Percentiles rank a stretch among this genome's conserved stretches.
phyloP scores from a whole-genome alignment of 192 early-diverging fungal genomes.

The Pilobolus umbonatus region DNA sequence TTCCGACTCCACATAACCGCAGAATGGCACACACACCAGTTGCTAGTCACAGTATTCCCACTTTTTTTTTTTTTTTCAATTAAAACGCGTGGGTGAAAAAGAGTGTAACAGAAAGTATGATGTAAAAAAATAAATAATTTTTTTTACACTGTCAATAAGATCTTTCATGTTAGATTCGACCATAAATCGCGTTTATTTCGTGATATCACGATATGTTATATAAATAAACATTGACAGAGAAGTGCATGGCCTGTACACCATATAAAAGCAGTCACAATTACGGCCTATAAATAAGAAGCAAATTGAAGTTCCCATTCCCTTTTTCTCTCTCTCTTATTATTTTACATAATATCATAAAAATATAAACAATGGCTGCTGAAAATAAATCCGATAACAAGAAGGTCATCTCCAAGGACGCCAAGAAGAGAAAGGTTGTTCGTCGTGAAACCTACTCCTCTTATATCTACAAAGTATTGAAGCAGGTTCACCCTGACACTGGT shows the following conservation, averaged over 20 bases:
- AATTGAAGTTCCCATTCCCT: not conserved
- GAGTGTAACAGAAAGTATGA: not conserved
- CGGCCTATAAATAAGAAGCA: not conserved
- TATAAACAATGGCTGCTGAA: conserved; percentile 38
- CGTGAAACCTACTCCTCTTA: conserved; percentile 92
- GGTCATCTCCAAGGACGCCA: conserved; percentile 51
- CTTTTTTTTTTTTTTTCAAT: too few relatives aligned
- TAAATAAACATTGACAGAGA: too few relatives aligned
- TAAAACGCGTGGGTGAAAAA: not conserved
- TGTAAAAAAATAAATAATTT: not conserved
- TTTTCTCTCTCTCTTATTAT: conserved; percentile 25
- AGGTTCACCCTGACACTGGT: conserved; percentile 95
- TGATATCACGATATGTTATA: conserved; percentile 7
- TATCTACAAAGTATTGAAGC: conserved; percentile 97
- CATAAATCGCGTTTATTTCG: conserved; percentile 23
- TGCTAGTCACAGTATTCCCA: too few relatives aligned
- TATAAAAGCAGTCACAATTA: too few relatives aligned
- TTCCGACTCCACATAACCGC: too few relatives aligned
- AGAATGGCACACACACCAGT: too few relatives aligned
- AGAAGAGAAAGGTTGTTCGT: conserved; percentile 64
- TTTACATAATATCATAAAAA: conserved; percentile 12
- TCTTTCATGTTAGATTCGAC: not conserved
- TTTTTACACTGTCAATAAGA: conserved; percentile 4
- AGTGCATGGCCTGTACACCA: too few relatives aligned
- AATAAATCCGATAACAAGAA: conserved; percentile 63